Evolutionary conservation across 116 monocot genomes (phyloP), one percentile per base, ranked within the genome.

Genomic region (Papilionanthe hybrid): DNA sequence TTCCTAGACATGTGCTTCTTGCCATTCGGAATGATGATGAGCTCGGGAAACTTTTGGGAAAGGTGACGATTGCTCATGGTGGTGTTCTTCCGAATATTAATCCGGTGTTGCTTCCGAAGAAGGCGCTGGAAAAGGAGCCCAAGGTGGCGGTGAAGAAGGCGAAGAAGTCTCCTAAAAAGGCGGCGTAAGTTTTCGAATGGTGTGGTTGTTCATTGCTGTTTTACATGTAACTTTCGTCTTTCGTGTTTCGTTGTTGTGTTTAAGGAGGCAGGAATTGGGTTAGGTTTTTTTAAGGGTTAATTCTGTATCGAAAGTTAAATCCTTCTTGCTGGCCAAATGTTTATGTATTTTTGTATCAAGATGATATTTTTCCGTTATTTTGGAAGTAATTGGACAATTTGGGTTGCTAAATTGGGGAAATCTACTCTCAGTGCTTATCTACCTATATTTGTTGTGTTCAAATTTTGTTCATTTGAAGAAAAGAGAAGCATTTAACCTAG

Each of bases 71-170:
- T 60, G 85, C 85, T 17, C 85, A 81, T 19, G 85, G 85, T 1
- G 85, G 85, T 9, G 85, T 85, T 27, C 68, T 85, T 50, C 85
- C 85, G 1, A 85, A 85, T 53, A 85, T 85, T 41, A 85, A 85
- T 67, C 72, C 85, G 0, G 85, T 85, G 65, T 55, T 85, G 49
- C 77, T 85, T 7, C 85, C 85, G 75, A 85, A 85, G 85, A 81
- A 85, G 42, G 9, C 85, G 18, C 75, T 47, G 42, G 67, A 53
- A 65, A 79, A 79, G 79, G 78, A 60, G 74, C 74, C 83, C 41
- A 83, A 83, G 63, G 79, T 75, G 3, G 44, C 82, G 0, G 0
- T 77, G 6, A 80, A 80, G 72, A 72, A 78, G 28, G 77, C 56
- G 22, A 42, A 9, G 48, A 81, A 85, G 55, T 80, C 84, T 0